These are phyloP conservation scores for Collybia sordida DNA, from an alignment of 768 basidiomycete species.

Conservation along the genomic window DNA sequence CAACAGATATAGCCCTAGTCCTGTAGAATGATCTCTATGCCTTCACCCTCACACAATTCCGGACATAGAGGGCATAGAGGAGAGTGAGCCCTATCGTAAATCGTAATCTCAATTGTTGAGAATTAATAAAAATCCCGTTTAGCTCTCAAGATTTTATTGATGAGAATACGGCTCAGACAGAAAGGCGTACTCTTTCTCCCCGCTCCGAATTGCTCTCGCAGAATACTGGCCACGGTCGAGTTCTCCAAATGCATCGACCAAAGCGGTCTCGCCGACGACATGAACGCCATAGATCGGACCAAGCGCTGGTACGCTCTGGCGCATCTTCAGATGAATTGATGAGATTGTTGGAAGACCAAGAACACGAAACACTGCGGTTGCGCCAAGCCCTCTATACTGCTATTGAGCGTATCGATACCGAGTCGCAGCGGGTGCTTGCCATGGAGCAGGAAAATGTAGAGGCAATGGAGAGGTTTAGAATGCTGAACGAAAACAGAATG, in stretches of 20 bases:
- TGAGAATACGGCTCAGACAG: conserved; percentile 1
- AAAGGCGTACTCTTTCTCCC: conserved; percentile 12
- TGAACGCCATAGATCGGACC: conserved; percentile 7
- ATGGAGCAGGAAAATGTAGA: conserved; percentile 33
- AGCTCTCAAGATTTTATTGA: conserved; percentile 4
- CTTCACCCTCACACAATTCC: neutral
- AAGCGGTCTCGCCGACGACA: conserved; percentile 6
- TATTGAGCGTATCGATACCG: conserved; percentile 31
- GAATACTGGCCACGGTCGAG: neutral
- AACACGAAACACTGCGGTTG: conserved; percentile 32
- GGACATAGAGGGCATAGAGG: neutral
- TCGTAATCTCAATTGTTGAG: neutral
- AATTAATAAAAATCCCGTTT: conserved; percentile 5
- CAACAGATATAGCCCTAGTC: neutral
- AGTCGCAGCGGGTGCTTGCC: conserved; percentile 31
- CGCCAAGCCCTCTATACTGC: conserved; percentile 34
- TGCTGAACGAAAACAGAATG: conserved; percentile 34
- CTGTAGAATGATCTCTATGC: neutral
- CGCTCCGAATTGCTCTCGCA: conserved; percentile 22
- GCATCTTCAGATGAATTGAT: conserved; percentile 26
- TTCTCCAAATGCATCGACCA: too few species aligned
- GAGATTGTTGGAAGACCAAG: conserved; percentile 29
- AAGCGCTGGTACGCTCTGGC: conserved; percentile 6
- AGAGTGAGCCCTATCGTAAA: neutral
- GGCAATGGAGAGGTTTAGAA: conserved; percentile 28